These are phyloP conservation scores for Zygoascus flipseniorum DNA, from an alignment of 805 yeast genomes.

Conservation along the genomic window DNA sequence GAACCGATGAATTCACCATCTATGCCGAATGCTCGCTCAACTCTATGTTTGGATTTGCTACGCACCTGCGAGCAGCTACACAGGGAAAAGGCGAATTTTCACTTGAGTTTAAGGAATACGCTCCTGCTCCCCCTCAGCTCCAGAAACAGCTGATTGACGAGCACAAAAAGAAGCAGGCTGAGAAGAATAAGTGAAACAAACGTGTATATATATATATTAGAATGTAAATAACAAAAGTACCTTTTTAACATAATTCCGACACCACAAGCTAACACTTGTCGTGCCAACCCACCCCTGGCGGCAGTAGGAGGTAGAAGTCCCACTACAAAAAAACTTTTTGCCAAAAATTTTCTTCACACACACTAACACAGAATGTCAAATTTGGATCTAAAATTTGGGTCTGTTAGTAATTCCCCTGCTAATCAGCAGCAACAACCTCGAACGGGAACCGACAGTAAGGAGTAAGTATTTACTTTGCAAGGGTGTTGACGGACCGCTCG, in stretches of 20 bases:
- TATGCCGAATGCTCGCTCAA: slow-evolving; percentile 95
- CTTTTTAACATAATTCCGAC: too few species aligned
- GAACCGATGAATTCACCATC: slow-evolving; percentile 87
- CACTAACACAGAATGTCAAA: slow-evolving; percentile 6
- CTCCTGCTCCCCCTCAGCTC: slow-evolving; percentile 82
- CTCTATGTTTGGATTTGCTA: slow-evolving; percentile 93
- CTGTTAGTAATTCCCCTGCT: slow-evolving; percentile 5
- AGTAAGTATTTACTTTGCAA: background rate
- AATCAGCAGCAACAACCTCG: slow-evolving; percentile 4
- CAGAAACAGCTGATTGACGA: slow-evolving; percentile 87
- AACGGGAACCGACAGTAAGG: background rate
- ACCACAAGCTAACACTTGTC: too few species aligned
- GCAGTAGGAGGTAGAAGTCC: background rate
- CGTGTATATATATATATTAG: background rate
- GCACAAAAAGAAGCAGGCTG: slow-evolving; percentile 48
- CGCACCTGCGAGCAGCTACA: slow-evolving; percentile 89
- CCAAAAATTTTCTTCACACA: background rate
- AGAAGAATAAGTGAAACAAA: slow-evolving; percentile 1
- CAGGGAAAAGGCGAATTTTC: slow-evolving; percentile 99
- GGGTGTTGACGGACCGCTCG: background rate
- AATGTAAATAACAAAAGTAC: background rate
- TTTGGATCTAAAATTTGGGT: slow-evolving; percentile 8
- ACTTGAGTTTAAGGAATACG: slow-evolving; percentile 85
- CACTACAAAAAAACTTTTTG: background rate
- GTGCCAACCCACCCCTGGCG: background rate